These are phyloP conservation scores for Anthoceros angustus DNA, from an alignment of 225 moss, liverwort and hornwort species.

Conservation along the genomic window DNA sequence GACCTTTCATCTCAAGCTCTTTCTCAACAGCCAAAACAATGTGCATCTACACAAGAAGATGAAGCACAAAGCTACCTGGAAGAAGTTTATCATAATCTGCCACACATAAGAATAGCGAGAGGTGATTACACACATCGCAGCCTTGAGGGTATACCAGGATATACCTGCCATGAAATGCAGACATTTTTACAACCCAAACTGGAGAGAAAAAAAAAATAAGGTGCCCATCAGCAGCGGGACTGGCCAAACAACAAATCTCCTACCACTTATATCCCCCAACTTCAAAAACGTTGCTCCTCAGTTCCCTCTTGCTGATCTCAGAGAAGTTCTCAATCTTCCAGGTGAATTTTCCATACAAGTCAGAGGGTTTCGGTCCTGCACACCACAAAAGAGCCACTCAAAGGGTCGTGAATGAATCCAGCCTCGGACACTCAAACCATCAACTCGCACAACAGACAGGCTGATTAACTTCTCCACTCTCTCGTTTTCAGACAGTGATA, in stretches of 20 bases:
- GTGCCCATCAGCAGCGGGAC: neutral
- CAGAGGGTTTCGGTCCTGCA: slow-evolving; percentile 89
- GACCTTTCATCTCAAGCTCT: neutral
- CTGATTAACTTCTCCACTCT: too few relatives aligned
- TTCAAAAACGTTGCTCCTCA: slow-evolving; percentile 99
- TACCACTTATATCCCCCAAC: slow-evolving; percentile 99
- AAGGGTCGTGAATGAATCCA: neutral
- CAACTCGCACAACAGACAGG: neutral
- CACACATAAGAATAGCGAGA: slow-evolving; percentile 92
- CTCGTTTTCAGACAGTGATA: too few relatives aligned
- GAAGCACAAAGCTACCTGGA: slow-evolving; percentile 42
- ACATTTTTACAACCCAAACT: neutral
- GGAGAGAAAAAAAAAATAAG: neutral
- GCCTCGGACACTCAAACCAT: neutral
- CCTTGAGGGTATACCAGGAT: slow-evolving; percentile 99
- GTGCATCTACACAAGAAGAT: neutral
- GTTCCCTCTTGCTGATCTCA: slow-evolving; percentile 97
- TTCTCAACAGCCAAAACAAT: neutral
- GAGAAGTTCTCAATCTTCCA: slow-evolving; percentile 99
- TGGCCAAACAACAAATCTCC: neutral
- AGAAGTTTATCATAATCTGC: slow-evolving; percentile 98
- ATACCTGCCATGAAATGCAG: slow-evolving; percentile 49
- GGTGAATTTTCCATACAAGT: slow-evolving; percentile 98
- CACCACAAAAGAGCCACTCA: neutral
- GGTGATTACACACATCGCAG: slow-evolving; percentile 98